These are phyloP conservation scores for Xylaria sp. DNA, from an alignment of 2,329 filamentous ascomycete species.

Conservation along the genomic window DNA sequence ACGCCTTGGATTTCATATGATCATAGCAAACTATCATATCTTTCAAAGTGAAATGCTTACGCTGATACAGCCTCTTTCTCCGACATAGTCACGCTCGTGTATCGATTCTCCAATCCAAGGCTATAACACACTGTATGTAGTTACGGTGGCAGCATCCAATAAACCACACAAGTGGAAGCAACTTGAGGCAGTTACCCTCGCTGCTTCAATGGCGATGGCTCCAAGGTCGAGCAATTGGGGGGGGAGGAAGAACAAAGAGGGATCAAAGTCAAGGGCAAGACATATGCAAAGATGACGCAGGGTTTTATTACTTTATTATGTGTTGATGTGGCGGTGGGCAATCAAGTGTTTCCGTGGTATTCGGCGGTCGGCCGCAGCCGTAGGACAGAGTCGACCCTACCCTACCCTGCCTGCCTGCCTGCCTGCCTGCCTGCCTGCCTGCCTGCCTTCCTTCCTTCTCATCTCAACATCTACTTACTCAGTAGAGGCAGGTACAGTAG, in stretches of 20 bases:
- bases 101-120: background rate
- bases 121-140: background rate
- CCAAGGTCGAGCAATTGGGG: background rate
- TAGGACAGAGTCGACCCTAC: background rate
- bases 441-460: too few species aligned
- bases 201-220: conserved; percentile 4
- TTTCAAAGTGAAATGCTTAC: conserved; percentile 1
- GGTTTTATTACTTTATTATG: conserved; percentile 3
- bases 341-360: background rate
- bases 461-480: too few species aligned
- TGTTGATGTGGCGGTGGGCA: conserved; percentile 1
- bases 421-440: too few species aligned
- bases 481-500: too few species aligned
- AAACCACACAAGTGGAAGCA: background rate
- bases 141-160: background rate
- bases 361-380: background rate
- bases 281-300: background rate
- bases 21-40: background rate
- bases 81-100: conserved; percentile 14
- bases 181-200: background rate
- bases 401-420: too few species aligned
- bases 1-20: background rate
- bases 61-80: conserved; percentile 18
- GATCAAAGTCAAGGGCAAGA: background rate
- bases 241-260: conserved; percentile 4